Conservation (phyloP, 495 filamentous ascomycete species). For the Hypoxylon trugodes region DNA sequence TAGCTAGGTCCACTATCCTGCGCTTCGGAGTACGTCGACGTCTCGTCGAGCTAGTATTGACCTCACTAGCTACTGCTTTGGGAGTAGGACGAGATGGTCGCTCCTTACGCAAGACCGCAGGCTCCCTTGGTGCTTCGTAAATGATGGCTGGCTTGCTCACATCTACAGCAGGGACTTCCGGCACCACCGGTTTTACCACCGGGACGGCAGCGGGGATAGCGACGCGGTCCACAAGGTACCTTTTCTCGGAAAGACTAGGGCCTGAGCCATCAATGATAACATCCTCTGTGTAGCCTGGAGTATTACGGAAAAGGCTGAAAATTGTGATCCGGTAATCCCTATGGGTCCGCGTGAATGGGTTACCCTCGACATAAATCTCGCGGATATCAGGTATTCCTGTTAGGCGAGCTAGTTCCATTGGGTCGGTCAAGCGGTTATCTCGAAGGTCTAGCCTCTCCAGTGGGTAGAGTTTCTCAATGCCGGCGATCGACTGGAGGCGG, state of each 20-base stretch:
- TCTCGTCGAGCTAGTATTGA: constrained; percentile 59
- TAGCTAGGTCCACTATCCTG: constrained; percentile 84
- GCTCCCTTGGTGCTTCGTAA: constrained; percentile 56
- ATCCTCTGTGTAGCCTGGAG: constrained; percentile 89
- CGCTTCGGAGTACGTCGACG: constrained; percentile 67
- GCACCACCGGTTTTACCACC: constrained; percentile 71
- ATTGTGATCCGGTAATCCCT: constrained; percentile 85
- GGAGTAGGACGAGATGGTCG: constrained; percentile 48
- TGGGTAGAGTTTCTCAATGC: constrained; percentile 87
- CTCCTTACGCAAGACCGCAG: constrained; percentile 61
- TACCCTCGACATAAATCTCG: constrained; percentile 89
- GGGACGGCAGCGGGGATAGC: constrained; percentile 77
- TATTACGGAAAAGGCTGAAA: constrained; percentile 95
- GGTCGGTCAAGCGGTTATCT: constrained; percentile 90
- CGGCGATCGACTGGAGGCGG: constrained; percentile 85
- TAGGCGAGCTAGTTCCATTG: constrained; percentile 86
- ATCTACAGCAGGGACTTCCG: constrained; percentile 66
- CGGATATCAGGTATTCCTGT: constrained; percentile 90
- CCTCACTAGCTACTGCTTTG: constrained; percentile 57
- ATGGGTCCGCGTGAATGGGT: constrained; percentile 90
- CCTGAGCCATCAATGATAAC: constrained; percentile 85
- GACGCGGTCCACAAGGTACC: constrained; percentile 83
- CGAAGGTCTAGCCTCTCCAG: constrained; percentile 89
- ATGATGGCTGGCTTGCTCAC: constrained; percentile 70
- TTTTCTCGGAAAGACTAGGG: constrained; percentile 82